A percentile compares a stretch with the other conserved stretches of the same genome.
These are phyloP conservation scores for Talaromyces sp. DNA, from an alignment of 2,329 filamentous ascomycete genomes.

Conservation along the genomic window DNA sequence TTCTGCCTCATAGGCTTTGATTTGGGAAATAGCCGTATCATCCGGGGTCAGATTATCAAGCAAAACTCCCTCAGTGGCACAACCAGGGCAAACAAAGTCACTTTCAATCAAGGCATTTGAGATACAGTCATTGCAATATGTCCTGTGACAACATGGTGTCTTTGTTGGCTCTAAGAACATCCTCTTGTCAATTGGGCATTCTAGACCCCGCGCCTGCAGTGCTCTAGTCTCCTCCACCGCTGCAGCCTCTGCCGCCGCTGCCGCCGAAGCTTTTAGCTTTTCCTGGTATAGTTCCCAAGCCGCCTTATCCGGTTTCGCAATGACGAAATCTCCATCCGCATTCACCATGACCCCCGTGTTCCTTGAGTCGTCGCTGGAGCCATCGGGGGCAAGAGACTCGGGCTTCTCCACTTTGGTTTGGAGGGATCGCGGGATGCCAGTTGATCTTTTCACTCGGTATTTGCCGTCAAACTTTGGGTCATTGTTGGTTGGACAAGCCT, in stretches of 20 bases:
- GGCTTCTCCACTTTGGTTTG: constrained; percentile 95
- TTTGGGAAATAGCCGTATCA: constrained; percentile 74
- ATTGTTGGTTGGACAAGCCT: constrained; percentile 96
- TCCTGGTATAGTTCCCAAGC: constrained; percentile 97
- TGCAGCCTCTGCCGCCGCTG: constrained; percentile 78
- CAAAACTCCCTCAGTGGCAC: constrained; percentile 85
- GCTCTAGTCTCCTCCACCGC: constrained; percentile 79
- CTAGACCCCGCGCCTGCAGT: constrained; percentile 81
- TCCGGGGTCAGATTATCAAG: constrained; percentile 89
- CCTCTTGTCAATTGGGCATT: constrained; percentile 95
- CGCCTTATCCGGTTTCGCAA: constrained; percentile 91
- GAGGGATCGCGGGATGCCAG: constrained; percentile 93
- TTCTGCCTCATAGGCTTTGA: constrained; percentile 71
- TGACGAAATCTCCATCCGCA: constrained; percentile 94
- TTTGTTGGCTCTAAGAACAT: constrained; percentile 99
- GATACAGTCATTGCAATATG: constrained; percentile 99
- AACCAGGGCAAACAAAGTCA: constrained; percentile 94
- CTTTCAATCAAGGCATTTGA: constrained; percentile 97
- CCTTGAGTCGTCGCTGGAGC: constrained; percentile 77
- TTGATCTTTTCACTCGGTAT: constrained; percentile 91
- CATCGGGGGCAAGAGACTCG: constrained; percentile 70
- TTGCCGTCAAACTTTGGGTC: constrained; percentile 94
- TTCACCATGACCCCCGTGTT: constrained; percentile 95
- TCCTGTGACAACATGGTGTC: constrained; percentile 97
- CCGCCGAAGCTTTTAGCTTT: constrained; percentile 83